Evolutionary conservation across 2,329 filamentous ascomycete genomes (phyloP), one percentile per base, ranked within the genome.

Genomic region (Stachybotrys chartarum): DNA sequence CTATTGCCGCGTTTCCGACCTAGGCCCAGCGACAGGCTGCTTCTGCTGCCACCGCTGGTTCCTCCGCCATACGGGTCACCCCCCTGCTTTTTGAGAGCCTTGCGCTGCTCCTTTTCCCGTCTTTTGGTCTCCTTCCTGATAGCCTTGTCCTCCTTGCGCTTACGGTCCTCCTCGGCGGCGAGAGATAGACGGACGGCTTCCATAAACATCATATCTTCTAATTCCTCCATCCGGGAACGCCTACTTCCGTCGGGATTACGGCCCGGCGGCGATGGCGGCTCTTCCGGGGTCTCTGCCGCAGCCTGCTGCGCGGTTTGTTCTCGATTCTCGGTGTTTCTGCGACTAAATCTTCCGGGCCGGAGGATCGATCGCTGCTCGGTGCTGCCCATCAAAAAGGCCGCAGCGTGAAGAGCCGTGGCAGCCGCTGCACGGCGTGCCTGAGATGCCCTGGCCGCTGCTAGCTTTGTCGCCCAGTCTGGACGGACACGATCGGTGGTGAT

Each of bases 141-240:
- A 6, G 65, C 66, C 60, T 75, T 75, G 46, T 72, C 72, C 57
- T 93, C 88, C 66, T 90, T 94, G 50, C 83, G 87, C 62, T 91
- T 88, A n/a, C 93, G 83, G 47, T 97, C 93, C 65, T 97, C 93
- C 68, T 99, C 94, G 1, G 90, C 87, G 0, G 88, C 91, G n/a
- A 99, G 77, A 51, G 91, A 96, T 32, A 96, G 72, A 45, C 94
- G 81, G 51, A 99, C 95, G 0, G 94, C 94, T 70, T 99, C 94
- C 79, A 94, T 91, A 78, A 97, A 91, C 94, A 99, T 99, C 77
- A 99, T 89, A 51, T 96, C 93, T 68, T 99, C 94, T 0, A 97
- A 79, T 62, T 97, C 92, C 24, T 95, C 90, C 67, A 95, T 84
- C 32, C 90, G 80, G 55, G 67, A 69, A 50, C 78, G 70, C 56